These are phyloP conservation scores for Aureobasidium zeae DNA, from an alignment of 2,329 filamentous ascomycete species.

Conservation along the genomic window DNA sequence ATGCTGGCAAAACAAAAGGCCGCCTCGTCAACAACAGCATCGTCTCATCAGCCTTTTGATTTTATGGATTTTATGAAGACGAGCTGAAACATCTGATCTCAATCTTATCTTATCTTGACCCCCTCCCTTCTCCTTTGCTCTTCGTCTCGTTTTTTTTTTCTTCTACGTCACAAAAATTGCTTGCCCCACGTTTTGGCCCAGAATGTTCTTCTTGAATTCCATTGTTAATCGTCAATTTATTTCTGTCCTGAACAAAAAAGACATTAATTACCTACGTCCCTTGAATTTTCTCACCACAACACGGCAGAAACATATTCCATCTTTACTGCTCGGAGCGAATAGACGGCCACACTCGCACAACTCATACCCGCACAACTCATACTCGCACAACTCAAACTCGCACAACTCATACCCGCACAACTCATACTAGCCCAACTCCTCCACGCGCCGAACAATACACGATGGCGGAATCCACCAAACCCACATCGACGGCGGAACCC, in stretches of 20 bases:
- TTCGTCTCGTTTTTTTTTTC: not conserved
- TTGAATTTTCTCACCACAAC: not conserved
- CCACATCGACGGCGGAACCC: conserved; percentile 16
- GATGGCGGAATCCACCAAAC: not conserved
- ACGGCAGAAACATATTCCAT: too few species aligned
- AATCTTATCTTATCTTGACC: not conserved
- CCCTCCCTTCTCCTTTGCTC: not conserved
- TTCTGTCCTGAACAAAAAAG: too few species aligned
- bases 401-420: too few species aligned
- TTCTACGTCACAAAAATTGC: conserved; percentile 5
- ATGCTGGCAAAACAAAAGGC: conserved; percentile 40
- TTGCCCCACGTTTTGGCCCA: conserved; percentile 4
- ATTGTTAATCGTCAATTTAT: conserved; percentile 4
- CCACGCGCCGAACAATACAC: not conserved
- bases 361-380: too few species aligned
- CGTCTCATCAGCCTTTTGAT: conserved; percentile 38
- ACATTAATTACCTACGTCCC: too few species aligned
- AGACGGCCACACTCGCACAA: too few species aligned
- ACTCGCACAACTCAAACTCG: too few species aligned
- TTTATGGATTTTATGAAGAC: conserved; percentile 47
- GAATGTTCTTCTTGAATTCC: conserved; percentile 2
- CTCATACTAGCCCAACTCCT: too few species aligned
- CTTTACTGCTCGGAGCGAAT: too few species aligned
- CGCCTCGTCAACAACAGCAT: conserved; percentile 27
- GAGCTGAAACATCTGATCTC: not conserved